Base-by-base conservation (phyloP, 345 rosid genomes). In the Mallotus nudiflorus region DNA sequence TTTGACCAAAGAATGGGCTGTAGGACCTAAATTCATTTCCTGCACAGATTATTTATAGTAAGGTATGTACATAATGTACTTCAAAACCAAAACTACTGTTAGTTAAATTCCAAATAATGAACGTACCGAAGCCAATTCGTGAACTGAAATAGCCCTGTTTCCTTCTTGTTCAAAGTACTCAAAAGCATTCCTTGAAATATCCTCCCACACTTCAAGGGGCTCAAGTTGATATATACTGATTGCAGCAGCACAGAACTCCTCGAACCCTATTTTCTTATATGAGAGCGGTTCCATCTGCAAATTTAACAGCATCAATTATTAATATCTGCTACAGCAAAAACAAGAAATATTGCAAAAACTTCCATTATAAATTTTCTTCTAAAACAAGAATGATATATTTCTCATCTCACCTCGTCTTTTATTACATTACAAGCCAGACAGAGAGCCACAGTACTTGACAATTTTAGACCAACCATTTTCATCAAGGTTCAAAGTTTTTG, bases 1-100 rank as follows among this genome's bases (percentile, higher is more conserved):
- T 27, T 75, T 83, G 55, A 90, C 81, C 50, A 78, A 24, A 51
- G 86, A 76, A 73, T 86, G 84, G 20, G 87, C 78, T 33, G 77
- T 68, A 8, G 91, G 83, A 0, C 86, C 86, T 62, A 88, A n/a
- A 56, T 77, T 72, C 77, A 72, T 77, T 72, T 72, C 81, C 81
- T 72, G 57, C 59, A 45, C 24, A n/a, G n/a, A 33, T 42, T 4
- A 54, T 25, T 53, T 2, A 53, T 4, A 6, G 37, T 60, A 28
- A n/a, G n/a, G n/a, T n/a, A 42, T 15, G 22, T 18, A 19, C 44
- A 2, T n/a, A 6, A 33, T 33, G 37, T 33, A n/a, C n/a, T n/a
- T 4, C 22, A 9, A 13, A 40, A 14, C 25, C 19, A 27, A 35
- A 59, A 16, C 14, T 18, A 68, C 27, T 2, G n/a, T 24, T 20